Evolutionary conservation across 441 rosid species (phyloP), one percentile per base, ranked within the genome.

Genomic region (Adansonia rubrostipa): DNA sequence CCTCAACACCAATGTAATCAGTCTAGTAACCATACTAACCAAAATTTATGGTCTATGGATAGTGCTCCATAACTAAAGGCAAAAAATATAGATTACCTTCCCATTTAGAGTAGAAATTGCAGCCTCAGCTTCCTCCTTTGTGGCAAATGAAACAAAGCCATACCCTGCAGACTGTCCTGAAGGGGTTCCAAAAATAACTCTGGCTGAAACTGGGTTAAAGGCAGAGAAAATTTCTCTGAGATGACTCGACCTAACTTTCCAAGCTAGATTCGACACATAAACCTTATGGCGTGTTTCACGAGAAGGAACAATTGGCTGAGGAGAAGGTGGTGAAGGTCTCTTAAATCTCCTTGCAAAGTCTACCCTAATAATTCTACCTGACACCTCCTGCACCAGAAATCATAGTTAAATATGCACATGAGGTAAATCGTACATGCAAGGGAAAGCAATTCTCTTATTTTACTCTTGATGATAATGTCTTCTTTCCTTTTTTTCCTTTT

Each of bases 181-280:
- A 78, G 92, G 85, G 77, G 79, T 81, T 7, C 88, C 88, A 58
- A 93, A 95, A 64, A 95, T 87, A 78, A 93, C 94, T 64, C 92
- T 87, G 60, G 89, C 82, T 9, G 98, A 90, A 60, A 92, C 87
- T 0, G 91, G 89, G 56, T 85, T 88, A 77, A 87, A 90, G 75
- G 85, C 84, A 0, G 90, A 83, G 83, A 95, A 90, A 74, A 93
- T 84, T 74, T 93, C 95, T 79, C 91, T 88, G 71, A 93, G 91
- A 79, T 93, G 90, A 54, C 64, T 88, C n/a, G 92, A 80, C 85
- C 97, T 88, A 48, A 85, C 97, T 89, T 91, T 95, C 99, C 99
- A 93, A 77, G 93, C 89, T 68, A 95, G 93, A 84, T 96, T 96
- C 4, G 95, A 91, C 45, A 91, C 88, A 63, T 89, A 93, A 80